Base-by-base conservation (phyloP, 352 stramenopile species). In the Phytophthora tubulina region DNA sequence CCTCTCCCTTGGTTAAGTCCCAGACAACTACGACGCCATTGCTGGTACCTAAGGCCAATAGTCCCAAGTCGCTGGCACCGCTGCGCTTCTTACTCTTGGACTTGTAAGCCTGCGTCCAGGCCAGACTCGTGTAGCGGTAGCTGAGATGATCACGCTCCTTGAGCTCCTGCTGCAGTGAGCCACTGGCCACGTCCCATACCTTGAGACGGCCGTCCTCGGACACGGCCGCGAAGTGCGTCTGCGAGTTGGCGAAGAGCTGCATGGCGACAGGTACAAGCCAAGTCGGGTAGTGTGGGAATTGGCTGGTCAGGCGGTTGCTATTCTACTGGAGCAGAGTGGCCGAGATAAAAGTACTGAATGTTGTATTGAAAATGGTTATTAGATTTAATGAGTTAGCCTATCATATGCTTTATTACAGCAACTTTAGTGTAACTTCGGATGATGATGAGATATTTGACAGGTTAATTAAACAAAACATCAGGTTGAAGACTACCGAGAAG, bases 101-200 rank as follows among this genome's bases (percentile, higher is more conserved):
- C 33, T 69, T 73, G 17, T 21, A 46, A 46, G 67, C 46, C 62
- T 85, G 79, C 30, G 84, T 84, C 89, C 89, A 96, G 14, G 87
- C 81, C 32, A 91, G 70, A 63, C 79, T 80, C 46, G 87, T 96
- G 78, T 93, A 95, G 46, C 85, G 89, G 83, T 94, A 94, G 67
- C 74, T 93, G 41, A 95, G 76, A 73, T 96, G 87, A 67, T 96
- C 87, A 50, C 86, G 84, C 76, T 96, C 87, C 66, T 90, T 90
- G 14, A 95, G 76, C 59, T 96, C 89, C 70, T 89, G 83, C 54
- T 89, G 79, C 60, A 96, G 63, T 33, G 80, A 66, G 33, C 87
- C 85, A 3, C 82, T 86, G 48, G 68, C 79, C 70, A 92, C 79
- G 67, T 96, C 77, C 87, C 88, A 96, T 46, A 96, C 75, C 78